These are phyloP conservation scores for Prinsepia uniflora DNA, from an alignment of 306 rosid species.

Conservation along the genomic window DNA sequence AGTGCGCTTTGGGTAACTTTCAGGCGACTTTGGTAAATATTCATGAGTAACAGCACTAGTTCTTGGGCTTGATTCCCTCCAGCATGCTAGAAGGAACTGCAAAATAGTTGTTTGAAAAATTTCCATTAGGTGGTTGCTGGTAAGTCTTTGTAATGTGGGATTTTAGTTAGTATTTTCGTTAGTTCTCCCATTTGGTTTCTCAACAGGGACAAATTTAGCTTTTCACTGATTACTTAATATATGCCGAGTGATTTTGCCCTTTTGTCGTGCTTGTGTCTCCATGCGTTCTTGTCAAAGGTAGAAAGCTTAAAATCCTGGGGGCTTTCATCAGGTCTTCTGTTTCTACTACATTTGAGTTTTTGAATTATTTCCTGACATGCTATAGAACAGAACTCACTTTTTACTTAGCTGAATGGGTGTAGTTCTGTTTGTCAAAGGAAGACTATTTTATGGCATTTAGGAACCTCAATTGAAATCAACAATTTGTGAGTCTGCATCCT, in stretches of 20 bases:
- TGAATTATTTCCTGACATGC: background rate
- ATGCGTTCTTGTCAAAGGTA: background rate
- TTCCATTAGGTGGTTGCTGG: background rate
- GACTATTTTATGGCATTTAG: background rate
- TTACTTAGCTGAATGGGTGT: background rate
- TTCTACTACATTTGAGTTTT: conserved; percentile 4
- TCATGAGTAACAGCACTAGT: background rate
- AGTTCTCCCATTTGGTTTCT: background rate
- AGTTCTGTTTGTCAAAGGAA: background rate
- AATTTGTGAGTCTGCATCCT: background rate
- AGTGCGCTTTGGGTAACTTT: background rate
- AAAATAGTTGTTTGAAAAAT: no score
- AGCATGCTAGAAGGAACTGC: background rate
- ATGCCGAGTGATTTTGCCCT: no score
- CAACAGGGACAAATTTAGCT: background rate
- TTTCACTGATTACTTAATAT: background rate
- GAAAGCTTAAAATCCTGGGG: background rate
- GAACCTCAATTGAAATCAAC: background rate
- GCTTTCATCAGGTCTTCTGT: background rate
- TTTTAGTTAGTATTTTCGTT: background rate
- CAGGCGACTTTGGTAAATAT: background rate
- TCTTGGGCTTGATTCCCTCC: background rate
- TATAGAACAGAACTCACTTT: background rate
- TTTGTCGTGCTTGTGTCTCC: background rate
- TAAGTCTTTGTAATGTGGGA: background rate